phyloP scores from a whole-genome alignment of 257 asterid species.

The Przewalskia tangutica region DNA sequence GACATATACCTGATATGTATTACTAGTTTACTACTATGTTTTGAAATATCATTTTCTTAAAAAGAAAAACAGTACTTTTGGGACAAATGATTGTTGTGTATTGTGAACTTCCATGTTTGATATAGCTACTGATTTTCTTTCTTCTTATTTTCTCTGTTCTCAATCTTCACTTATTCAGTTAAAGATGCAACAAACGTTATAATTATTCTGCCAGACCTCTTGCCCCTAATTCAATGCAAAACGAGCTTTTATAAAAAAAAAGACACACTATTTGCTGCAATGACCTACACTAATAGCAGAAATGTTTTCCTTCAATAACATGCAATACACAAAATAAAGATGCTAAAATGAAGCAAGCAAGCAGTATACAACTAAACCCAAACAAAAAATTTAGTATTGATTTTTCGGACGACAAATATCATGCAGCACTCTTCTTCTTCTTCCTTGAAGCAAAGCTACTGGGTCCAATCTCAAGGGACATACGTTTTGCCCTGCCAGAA shows the following conservation, averaged over 20 bases:
- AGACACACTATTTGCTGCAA: neutral
- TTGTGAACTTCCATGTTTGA: neutral
- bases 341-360: neutral
- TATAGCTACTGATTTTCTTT: too few relatives aligned
- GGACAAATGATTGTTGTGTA: neutral
- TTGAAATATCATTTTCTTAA: too few relatives aligned
- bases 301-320: neutral
- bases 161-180: neutral
- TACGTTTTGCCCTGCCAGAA: slow-evolving; percentile 61
- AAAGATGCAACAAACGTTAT: neutral
- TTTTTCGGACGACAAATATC: slow-evolving; percentile 28
- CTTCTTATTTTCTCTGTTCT: neutral
- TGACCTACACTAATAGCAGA: neutral
- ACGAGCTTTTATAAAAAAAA: neutral
- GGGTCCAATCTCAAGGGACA: slow-evolving; percentile 68
- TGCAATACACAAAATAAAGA: neutral
- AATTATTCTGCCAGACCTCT: too few relatives aligned
- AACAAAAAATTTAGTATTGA: neutral
- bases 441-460: slow-evolving; percentile 67
- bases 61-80: too few relatives aligned
- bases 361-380: neutral
- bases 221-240: too few relatives aligned
- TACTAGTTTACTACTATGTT: too few relatives aligned
- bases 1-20: too few relatives aligned
- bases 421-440: slow-evolving; percentile 53